These are phyloP conservation scores for Citrus reticulata DNA, from an alignment of 345 rosid genomes.

Conservation along the genomic window DNA sequence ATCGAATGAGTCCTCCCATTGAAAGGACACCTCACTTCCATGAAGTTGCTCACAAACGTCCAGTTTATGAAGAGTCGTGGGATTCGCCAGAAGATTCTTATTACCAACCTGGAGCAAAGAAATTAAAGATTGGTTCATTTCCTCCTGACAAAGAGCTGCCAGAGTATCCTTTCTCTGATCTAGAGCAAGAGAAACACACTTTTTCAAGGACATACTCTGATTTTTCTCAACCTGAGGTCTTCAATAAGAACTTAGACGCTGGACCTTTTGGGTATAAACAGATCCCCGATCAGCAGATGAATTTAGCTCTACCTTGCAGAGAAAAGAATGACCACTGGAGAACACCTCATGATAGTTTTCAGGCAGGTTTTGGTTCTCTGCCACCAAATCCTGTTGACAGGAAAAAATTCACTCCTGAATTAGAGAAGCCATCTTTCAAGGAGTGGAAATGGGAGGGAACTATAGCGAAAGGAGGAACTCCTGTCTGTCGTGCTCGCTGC, in stretches of 20 bases:
- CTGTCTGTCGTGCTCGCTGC: conserved; percentile 85
- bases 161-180: conserved; percentile 57
- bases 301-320: conserved; percentile 30
- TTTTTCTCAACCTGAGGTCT: conserved; percentile 45
- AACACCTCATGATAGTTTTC: conserved; percentile 49
- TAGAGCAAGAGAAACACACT: conserved; percentile 48
- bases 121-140: conserved; percentile 54
- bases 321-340: conserved; percentile 47
- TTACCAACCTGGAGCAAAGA: conserved; percentile 57
- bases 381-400: conserved; percentile 45
- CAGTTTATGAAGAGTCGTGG: conserved; percentile 67
- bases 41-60: conserved; percentile 41
- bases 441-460: conserved; percentile 99
- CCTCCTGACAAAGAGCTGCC: conserved; percentile 66
- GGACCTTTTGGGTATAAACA: conserved; percentile 46
- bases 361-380: conserved; percentile 36
- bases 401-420: conserved; percentile 56
- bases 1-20: conserved; percentile 49
- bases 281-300: conserved; percentile 32
- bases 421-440: conserved; percentile 47
- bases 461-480: conserved; percentile 91
- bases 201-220: conserved; percentile 48
- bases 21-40: conserved; percentile 41
- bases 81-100: conserved; percentile 67
- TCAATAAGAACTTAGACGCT: conserved; percentile 41